Percentiles rank a stretch among this genome's conserved stretches.
These are phyloP conservation scores for Syzygium jambos DNA, from an alignment of 345 rosid species.

Conservation along the genomic window DNA sequence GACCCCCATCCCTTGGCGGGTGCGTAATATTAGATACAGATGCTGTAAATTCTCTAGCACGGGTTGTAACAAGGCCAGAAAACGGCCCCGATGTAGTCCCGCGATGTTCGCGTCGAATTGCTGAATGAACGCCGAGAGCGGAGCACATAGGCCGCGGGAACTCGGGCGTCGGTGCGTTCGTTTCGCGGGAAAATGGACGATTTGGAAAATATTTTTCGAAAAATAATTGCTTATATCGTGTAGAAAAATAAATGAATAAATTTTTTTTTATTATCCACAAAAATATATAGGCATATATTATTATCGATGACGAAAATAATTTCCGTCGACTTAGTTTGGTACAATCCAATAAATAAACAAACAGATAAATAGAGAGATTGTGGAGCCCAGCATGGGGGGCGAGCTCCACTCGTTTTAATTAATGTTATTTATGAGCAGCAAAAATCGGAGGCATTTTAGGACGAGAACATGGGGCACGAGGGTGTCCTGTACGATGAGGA, in stretches of 20 bases:
- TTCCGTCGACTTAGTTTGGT: not conserved
- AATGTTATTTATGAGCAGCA: not conserved
- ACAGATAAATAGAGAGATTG: not conserved
- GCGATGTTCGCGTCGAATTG: not conserved
- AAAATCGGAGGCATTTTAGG: not conserved
- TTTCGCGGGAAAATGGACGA: too few relatives aligned
- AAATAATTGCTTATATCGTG: too few relatives aligned
- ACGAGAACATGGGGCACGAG: not conserved
- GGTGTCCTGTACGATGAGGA: not conserved
- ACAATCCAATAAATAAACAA: too few relatives aligned
- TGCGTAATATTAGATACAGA: not conserved
- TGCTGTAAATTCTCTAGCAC: not conserved
- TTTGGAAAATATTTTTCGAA: too few relatives aligned
- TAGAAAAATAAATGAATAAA: too few relatives aligned
- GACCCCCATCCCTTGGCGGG: fast-evolving
- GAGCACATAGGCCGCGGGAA: not conserved
- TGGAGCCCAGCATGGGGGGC: not conserved
- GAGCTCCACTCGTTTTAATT: not conserved
- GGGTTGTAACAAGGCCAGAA: too few relatives aligned
- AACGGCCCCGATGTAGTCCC: too few relatives aligned
- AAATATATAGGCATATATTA: too few relatives aligned
- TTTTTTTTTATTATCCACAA: too few relatives aligned
- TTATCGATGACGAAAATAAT: too few relatives aligned
- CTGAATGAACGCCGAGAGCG: not conserved
- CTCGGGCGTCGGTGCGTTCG: too few relatives aligned